A percentile compares a stretch with the other conserved stretches of the same genome.
Conservation (phyloP, 208 protist species). For the Wallacemonas sp. region DNA sequence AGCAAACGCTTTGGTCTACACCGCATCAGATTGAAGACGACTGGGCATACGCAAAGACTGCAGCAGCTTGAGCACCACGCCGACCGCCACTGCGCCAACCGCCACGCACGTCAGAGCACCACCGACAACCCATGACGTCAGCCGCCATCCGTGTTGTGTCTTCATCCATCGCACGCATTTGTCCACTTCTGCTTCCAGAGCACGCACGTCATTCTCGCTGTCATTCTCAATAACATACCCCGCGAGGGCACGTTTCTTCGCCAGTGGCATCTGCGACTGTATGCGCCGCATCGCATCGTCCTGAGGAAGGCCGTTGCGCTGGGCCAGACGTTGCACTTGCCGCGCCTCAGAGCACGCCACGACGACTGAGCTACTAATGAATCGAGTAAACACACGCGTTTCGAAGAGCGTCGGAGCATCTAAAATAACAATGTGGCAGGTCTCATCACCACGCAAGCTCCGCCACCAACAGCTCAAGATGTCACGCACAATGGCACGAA, state of each 20-base stretch:
- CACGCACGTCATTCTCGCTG: constrained; percentile 24
- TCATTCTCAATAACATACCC: constrained; percentile 84
- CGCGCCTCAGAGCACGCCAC: constrained; percentile 60
- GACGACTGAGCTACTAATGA: constrained; percentile 66
- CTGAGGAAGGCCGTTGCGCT: constrained; percentile 45
- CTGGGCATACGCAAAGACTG: no score
- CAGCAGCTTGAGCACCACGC: background rate
- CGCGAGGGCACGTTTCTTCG: constrained; percentile 56
- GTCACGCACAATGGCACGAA: constrained; percentile 46
- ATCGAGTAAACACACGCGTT: constrained; percentile 73
- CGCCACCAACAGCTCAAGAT: constrained; percentile 69
- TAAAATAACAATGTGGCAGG: constrained; percentile 61
- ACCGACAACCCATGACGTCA: constrained; percentile 35
- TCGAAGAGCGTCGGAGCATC: constrained; percentile 90
- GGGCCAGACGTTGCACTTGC: constrained; percentile 63
- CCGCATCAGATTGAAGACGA: no score
- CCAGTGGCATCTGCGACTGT: constrained; percentile 75
- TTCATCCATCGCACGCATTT: constrained; percentile 69
- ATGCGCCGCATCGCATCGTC: constrained; percentile 69
- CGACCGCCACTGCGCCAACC: constrained; percentile 8
- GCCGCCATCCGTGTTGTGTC: constrained; percentile 28
- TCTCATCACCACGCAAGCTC: constrained; percentile 23
- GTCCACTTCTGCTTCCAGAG: constrained; percentile 33
- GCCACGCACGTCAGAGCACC: constrained; percentile 15
- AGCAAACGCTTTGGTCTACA: no score